Evolutionary conservation across 805 yeast genomes (phyloP).

Genomic region (Sungouiella thailandica): DNA sequence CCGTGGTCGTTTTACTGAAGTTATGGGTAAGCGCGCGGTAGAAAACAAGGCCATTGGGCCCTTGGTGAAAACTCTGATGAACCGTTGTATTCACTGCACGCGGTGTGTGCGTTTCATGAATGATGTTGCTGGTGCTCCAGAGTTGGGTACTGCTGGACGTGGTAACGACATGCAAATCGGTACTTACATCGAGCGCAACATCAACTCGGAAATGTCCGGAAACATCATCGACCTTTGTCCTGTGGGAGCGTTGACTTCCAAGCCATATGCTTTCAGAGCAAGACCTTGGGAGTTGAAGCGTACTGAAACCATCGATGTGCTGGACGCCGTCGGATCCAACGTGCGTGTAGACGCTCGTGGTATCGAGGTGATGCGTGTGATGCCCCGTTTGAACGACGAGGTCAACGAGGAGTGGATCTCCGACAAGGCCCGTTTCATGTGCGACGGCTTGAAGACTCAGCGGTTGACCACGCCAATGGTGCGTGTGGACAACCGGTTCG

Average conservation of each 20-base stretch:
- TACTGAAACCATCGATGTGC: constrained; percentile 80
- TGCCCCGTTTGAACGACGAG: constrained; percentile 82
- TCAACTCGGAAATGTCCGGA: constrained; percentile 81
- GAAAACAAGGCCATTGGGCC: constrained; percentile 92
- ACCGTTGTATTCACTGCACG: constrained; percentile 89
- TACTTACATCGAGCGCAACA: constrained; percentile 78
- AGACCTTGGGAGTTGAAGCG: constrained; percentile 92
- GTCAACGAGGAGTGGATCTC: constrained; percentile 90
- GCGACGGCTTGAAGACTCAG: constrained; percentile 82
- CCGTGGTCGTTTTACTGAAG: constrained; percentile 79
- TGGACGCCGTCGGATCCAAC: constrained; percentile 79
- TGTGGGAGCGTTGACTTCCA: constrained; percentile 85
- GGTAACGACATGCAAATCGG: constrained; percentile 93
- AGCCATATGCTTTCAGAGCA: constrained; percentile 89
- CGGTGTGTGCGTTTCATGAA: constrained; percentile 86
- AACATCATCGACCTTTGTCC: constrained; percentile 86
- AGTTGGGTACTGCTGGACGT: constrained; percentile 83
- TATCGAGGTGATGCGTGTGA: constrained; percentile 78
- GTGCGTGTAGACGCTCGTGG: constrained; percentile 85
- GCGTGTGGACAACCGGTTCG: constrained; percentile 63
- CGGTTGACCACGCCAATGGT: constrained; percentile 78
- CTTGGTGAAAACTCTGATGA: constrained; percentile 83
- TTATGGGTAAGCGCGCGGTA: constrained; percentile 81
- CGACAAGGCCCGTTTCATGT: constrained; percentile 81
- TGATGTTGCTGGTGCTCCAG: constrained; percentile 91